A percentile compares a stretch with the other conserved stretches of the same genome.
phyloP scores from a whole-genome alignment of 768 basidiomycete species.

The Termitomyces titanicus region DNA sequence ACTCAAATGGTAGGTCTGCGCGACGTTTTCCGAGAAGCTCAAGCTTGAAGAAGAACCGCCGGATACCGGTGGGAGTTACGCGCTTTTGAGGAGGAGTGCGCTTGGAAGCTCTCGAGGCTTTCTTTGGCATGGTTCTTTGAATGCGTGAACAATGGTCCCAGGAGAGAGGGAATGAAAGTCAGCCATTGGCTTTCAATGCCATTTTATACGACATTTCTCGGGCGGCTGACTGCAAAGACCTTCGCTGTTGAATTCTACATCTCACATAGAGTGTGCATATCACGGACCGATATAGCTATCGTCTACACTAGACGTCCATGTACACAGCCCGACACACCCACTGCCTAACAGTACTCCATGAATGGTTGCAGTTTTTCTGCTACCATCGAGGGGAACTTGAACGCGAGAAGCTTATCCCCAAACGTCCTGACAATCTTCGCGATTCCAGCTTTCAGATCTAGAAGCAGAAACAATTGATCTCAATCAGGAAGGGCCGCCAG shows the following conservation, averaged over 20 bases:
- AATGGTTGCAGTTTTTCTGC: slow-evolving; percentile 69
- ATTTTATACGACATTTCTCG: background rate
- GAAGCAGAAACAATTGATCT: slow-evolving; percentile 3
- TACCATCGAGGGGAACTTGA: slow-evolving; percentile 70
- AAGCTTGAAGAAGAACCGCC: slow-evolving; percentile 39
- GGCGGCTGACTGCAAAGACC: slow-evolving; percentile 3
- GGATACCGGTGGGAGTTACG: slow-evolving; percentile 21
- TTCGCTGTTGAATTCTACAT: background rate
- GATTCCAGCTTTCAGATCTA: slow-evolving; percentile 66
- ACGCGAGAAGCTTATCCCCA: slow-evolving; percentile 68
- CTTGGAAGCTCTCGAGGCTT: slow-evolving; percentile 3
- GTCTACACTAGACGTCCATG: slow-evolving; percentile 9
- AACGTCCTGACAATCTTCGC: slow-evolving; percentile 68
- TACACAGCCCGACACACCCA: background rate
- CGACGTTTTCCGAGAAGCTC: slow-evolving; percentile 24
- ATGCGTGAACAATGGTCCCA: background rate
- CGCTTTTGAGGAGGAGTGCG: background rate
- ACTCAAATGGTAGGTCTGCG: slow-evolving; percentile 5
- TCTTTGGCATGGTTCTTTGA: slow-evolving; percentile 8
- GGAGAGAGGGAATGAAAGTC: background rate
- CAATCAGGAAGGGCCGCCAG: background rate
- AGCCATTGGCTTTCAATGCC: slow-evolving; percentile 1
- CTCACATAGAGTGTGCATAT: background rate
- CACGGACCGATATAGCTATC: slow-evolving; percentile 11
- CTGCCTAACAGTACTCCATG: slow-evolving; percentile 52